These are phyloP conservation scores for Pythium inflatum DNA, from an alignment of 352 stramenopile species.

Conservation along the genomic window DNA sequence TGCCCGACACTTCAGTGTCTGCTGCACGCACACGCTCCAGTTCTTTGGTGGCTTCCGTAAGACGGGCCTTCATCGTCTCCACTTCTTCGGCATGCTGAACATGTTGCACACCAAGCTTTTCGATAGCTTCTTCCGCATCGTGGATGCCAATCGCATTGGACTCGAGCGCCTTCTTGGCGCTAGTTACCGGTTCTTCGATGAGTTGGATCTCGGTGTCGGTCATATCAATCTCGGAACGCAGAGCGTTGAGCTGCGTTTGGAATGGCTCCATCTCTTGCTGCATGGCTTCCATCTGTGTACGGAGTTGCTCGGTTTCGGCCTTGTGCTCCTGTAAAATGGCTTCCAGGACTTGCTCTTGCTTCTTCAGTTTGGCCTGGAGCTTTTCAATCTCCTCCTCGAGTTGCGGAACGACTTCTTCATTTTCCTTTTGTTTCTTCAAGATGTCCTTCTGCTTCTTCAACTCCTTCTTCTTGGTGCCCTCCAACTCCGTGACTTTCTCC, in stretches of 20 bases:
- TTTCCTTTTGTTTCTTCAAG: conserved; percentile 78
- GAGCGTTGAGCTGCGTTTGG: conserved; percentile 67
- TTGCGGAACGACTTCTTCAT: conserved; percentile 87
- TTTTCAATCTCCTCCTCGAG: conserved; percentile 86
- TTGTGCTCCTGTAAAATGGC: conserved; percentile 77
- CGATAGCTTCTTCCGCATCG: conserved; percentile 58
- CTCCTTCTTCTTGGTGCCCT: conserved; percentile 90
- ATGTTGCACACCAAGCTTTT: conserved; percentile 71
- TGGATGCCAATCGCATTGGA: conserved; percentile 58
- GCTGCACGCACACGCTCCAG: conserved; percentile 63
- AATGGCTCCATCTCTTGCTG: conserved; percentile 83
- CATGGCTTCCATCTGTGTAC: conserved; percentile 71
- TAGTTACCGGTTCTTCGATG: conserved; percentile 67
- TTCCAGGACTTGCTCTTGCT: conserved; percentile 91
- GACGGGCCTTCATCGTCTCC: conserved; percentile 64
- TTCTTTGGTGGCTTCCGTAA: conserved; percentile 82
- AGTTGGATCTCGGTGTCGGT: conserved; percentile 83
- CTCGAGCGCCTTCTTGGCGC: conserved; percentile 82
- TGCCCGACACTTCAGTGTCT: conserved; percentile 54
- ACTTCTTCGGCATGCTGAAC: conserved; percentile 59
- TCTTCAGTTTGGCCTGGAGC: conserved; percentile 73
- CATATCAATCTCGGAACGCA: conserved; percentile 81
- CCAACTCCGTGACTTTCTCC: conserved; percentile 91
- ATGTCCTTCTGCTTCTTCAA: conserved; percentile 91
- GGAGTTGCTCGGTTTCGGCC: conserved; percentile 70